Base-by-base conservation (phyloP, 2,329 filamentous ascomycete species). In the Paracamarosporium sp. region DNA sequence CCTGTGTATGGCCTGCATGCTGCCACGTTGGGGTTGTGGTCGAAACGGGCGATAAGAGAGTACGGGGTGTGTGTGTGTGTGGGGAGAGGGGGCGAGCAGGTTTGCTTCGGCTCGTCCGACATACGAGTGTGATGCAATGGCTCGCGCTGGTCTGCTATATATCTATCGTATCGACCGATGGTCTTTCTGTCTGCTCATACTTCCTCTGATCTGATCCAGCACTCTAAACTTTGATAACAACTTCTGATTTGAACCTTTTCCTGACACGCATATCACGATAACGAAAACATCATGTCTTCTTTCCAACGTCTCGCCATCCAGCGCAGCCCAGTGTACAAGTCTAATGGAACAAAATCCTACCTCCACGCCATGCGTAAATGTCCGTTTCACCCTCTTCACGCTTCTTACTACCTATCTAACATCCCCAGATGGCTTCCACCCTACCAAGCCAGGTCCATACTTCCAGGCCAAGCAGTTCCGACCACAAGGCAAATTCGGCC, bases 401-500 rank as follows among this genome's bases (percentile, higher is more conserved):
- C 7, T 27, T 24, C 13, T 22, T 15, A 13, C 5, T 4, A 35
- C 38, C 13, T 12, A 30, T 9, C 2, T 17, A n/a, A 22, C 15
- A 13, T n/a, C 4, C n/a, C 6, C 17, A 65, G 60, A 65, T 60
- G 64, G 64, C 50, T 67, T 69, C 56, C 53, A 69, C 17, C 60
- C 64, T 38, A 69, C 66, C n/a, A 69, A 67, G 46, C 63, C 66
- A 5, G 64, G 66, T 6, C 66, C 63, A 1, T 69, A 69, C 47
- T 69, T 61, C 48, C 64, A 67, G 28, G 63, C 59, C 31, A 69
- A 66, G 40, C 57, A 65, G 4, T 58, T 69, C 41, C 33, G 22
- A 2, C 45, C 56, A n/a, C 64, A 69, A 53, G 63, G 64, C 30
- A 69, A 69, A 43, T 69, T 65, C 44, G 66, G 64, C 15, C 20